phyloP scores from a whole-genome alignment of 1,284 basidiomycete species.

The Fomitopsis betulina region DNA sequence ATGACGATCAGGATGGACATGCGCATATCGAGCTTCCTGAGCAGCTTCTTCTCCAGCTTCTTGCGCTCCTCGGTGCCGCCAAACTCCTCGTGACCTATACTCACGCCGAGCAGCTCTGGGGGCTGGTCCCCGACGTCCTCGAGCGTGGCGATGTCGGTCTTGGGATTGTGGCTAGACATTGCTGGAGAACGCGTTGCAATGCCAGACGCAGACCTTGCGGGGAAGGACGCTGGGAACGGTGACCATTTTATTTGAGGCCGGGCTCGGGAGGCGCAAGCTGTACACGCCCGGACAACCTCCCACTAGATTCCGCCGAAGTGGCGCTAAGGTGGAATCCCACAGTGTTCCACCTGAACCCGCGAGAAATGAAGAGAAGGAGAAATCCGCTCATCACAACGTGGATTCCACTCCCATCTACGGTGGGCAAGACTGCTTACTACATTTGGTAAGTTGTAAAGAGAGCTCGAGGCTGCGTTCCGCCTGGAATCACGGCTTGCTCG shows the following conservation, averaged over 20 bases:
- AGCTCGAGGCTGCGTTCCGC: too few relatives aligned
- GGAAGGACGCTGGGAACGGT: not conserved
- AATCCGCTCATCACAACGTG: too few relatives aligned
- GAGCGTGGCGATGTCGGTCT: conserved; percentile 10
- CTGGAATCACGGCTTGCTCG: too few relatives aligned
- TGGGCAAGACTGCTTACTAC: too few relatives aligned
- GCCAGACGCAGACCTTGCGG: not conserved
- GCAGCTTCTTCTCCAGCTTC: conserved; percentile 45
- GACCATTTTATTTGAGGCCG: not conserved
- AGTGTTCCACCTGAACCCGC: too few relatives aligned
- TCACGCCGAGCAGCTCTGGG: conserved; percentile 10
- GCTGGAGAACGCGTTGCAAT: not conserved
- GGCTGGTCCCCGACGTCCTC: conserved; percentile 10
- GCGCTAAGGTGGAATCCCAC: too few relatives aligned
- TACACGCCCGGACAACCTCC: too few relatives aligned
- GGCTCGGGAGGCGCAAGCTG: too few relatives aligned
- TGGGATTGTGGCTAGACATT: not conserved
- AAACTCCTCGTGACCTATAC: conserved; percentile 32
- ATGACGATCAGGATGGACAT: conserved; percentile 67
- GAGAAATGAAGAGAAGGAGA: too few relatives aligned
- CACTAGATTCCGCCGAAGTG: too few relatives aligned
- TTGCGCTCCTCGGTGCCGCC: conserved; percentile 36
- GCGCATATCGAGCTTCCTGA: conserved; percentile 57
- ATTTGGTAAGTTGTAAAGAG: too few relatives aligned
- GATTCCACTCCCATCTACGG: too few relatives aligned